Evolutionary conservation across 176 grass and related monocot species (phyloP).

Genomic region (Aechmea fasciata): DNA sequence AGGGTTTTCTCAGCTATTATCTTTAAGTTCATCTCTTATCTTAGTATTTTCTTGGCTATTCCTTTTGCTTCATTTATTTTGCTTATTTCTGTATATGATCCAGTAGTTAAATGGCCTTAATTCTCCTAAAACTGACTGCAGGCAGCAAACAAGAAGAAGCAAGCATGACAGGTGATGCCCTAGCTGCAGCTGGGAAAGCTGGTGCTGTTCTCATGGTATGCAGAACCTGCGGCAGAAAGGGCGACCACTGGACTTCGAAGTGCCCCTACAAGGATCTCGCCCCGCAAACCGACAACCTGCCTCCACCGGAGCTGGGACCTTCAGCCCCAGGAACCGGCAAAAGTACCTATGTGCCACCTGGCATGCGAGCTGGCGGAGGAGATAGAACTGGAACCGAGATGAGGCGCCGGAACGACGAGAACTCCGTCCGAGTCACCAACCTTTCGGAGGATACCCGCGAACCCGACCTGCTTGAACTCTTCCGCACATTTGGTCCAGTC

Average conservation of each 20-base stretch:
- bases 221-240: conserved; percentile 74
- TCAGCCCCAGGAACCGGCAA: conserved; percentile 30
- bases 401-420: conserved; percentile 78
- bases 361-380: conserved; percentile 51
- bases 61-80: too few species aligned
- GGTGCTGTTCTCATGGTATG: conserved; percentile 76
- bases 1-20: too few species aligned
- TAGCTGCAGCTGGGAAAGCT: conserved; percentile 27
- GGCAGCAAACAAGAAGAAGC: conserved; percentile 58
- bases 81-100: too few species aligned
- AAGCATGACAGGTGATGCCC: conserved; percentile 30
- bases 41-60: too few species aligned
- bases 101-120: background rate
- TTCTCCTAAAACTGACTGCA: conserved; percentile 17
- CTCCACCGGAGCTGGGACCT: conserved; percentile 20
- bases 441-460: conserved; percentile 78
- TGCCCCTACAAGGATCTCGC: conserved; percentile 76
- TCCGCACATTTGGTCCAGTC: conserved; percentile 62
- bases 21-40: too few species aligned
- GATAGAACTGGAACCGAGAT: conserved; percentile 40
- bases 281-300: conserved; percentile 29
- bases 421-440: conserved; percentile 75
- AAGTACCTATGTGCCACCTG: conserved; percentile 71
- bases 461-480: conserved; percentile 50
- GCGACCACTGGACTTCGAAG: conserved; percentile 78